Evolutionary conservation across 257 asterid species (phyloP), one percentile per base, ranked within the genome.

Genomic region (Solanum chmielewskii): DNA sequence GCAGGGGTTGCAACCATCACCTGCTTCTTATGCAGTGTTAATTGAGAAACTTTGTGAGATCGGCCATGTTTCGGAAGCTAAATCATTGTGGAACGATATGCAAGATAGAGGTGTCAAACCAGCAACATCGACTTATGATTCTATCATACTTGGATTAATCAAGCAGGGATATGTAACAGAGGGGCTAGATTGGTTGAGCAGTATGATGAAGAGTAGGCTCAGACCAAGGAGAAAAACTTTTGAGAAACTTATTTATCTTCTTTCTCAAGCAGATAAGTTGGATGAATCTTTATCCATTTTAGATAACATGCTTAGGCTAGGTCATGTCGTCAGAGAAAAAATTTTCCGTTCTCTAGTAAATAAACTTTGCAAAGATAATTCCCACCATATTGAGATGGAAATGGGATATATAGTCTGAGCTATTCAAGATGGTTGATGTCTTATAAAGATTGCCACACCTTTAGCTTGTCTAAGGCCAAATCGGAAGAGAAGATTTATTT

Each of bases 1-100:
- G 86, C 89, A 88, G 68, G 95, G 93, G 42, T 89, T 93, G 86
- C 86, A 89, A 85, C 95, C 96, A 71, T 76, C 91, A 27, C 83
- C 84, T 59, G 86, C 94, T 86, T 88, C 96, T 2, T 91, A 90
- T 85, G 88, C 88, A 42, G 74, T 87, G 23, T 83, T 93, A 88
- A 91, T 93, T 14, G 87, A 87, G 62, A 89, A 86, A 85, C 93
- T 95, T 35, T 92, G 94, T 87, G 89, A 91, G 35, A 81, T 31
- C 7, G 94, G 96, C n/a, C 88, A 76, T 45, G 91, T 91, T 87
- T 88, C 88, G 49, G 95, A 95, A 88, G 96, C 93, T 4, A 91
- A 87, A 86, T 90, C 78, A 42, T 85, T 95, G 87, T 94, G 93
- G 95, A 86, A 77, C 15, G 96, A 94, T 75, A 93, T 93, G 94